phyloP scores from a whole-genome alignment of 2,329 filamentous ascomycete genomes.

The Aspergillus oerlinghausenensis region DNA sequence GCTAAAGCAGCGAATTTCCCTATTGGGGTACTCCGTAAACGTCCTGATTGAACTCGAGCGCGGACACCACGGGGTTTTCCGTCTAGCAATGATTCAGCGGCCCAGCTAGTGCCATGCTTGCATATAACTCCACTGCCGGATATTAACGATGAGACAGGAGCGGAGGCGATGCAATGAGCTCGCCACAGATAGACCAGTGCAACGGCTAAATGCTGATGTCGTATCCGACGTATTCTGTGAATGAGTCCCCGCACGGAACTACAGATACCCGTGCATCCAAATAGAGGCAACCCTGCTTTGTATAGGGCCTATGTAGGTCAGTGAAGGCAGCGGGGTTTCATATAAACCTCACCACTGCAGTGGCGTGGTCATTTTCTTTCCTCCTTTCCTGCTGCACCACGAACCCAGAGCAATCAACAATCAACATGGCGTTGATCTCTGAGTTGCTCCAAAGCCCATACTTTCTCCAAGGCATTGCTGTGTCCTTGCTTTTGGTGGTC shows the following conservation, averaged over 20 bases:
- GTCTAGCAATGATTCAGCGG: neutral
- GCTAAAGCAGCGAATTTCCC: neutral
- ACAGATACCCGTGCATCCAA: neutral
- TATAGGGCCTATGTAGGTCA: neutral
- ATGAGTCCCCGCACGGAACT: neutral
- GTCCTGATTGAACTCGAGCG: neutral
- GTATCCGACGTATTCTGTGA: neutral
- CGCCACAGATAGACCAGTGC: neutral
- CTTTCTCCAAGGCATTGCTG: conserved; percentile 16
- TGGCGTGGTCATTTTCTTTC: neutral
- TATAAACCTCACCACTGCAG: neutral
- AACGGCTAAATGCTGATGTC: neutral
- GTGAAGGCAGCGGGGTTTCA: neutral
- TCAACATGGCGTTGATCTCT: conserved; percentile 20
- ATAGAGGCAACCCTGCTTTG: neutral
- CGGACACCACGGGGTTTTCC: neutral
- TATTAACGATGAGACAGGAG: neutral
- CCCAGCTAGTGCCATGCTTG: neutral
- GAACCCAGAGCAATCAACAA: conserved; percentile 1
- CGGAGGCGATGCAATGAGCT: neutral
- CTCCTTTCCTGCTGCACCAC: neutral
- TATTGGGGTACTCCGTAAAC: neutral
- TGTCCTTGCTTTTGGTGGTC: conserved; percentile 17
- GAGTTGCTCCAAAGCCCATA: conserved; percentile 21
- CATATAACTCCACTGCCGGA: neutral